phyloP scores from a whole-genome alignment of 768 basidiomycete species.

The Phylloporus rhodoxanthus region DNA sequence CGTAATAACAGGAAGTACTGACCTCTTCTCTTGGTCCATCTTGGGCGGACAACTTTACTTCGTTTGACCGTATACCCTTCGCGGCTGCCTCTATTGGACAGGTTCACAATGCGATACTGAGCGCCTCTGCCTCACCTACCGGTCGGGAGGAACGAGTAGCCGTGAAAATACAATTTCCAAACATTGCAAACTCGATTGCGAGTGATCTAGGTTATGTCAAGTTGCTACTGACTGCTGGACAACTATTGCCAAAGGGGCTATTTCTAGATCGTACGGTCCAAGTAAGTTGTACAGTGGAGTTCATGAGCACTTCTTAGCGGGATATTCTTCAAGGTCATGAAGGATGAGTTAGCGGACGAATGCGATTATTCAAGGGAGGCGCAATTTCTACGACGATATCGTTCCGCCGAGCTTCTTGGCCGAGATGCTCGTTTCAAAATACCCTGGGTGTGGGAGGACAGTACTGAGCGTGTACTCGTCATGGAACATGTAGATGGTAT shows the following conservation, averaged over 20 bases:
- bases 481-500: constrained; percentile 82
- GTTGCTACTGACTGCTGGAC: constrained; percentile 72
- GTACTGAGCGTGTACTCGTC: constrained; percentile 77
- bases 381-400: constrained; percentile 57
- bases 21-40: constrained; percentile 61
- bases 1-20: constrained; percentile 56
- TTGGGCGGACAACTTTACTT: constrained; percentile 66
- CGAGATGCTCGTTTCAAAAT: constrained; percentile 67
- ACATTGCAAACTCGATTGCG: constrained; percentile 78
- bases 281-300: constrained; percentile 30
- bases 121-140: constrained; percentile 47
- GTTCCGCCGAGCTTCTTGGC: constrained; percentile 44
- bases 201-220: constrained; percentile 86
- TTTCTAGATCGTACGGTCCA: constrained; percentile 86
- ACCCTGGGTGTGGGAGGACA: constrained; percentile 81
- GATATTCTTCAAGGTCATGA: constrained; percentile 60
- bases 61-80: constrained; percentile 82
- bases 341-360: constrained; percentile 84
- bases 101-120: constrained; percentile 74
- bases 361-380: constrained; percentile 89
- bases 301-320: not conserved
- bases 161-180: constrained; percentile 93
- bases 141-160: constrained; percentile 56
- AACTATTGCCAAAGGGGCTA: constrained; percentile 78
- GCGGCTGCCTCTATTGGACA: constrained; percentile 97